Conservation (phyloP, 257 asterid genomes). For the Henckelia pumila region DNA sequence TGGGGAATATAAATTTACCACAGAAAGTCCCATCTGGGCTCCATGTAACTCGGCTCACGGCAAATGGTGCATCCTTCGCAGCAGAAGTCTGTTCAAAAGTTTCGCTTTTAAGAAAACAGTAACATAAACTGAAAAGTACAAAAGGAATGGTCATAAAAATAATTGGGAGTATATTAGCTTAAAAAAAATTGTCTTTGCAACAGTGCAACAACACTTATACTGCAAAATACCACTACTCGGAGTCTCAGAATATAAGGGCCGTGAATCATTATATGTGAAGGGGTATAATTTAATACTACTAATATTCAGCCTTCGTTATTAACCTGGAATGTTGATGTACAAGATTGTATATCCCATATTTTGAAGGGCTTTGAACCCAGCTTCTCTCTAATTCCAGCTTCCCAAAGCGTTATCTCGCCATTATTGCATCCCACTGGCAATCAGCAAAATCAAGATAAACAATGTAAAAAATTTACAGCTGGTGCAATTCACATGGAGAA, state of each 20-base stretch:
- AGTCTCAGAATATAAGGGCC: neutral
- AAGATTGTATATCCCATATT: conserved; percentile 77
- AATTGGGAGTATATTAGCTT: neutral
- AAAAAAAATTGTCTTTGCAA: too few relatives aligned
- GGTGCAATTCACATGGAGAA: neutral
- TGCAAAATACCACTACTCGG: too few relatives aligned
- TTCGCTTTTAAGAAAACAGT: conserved; percentile 27
- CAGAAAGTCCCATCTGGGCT: conserved; percentile 88
- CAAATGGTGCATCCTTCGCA: conserved; percentile 82
- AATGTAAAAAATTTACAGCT: conserved; percentile 6
- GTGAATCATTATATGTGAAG: neutral
- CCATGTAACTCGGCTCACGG: conserved; percentile 89
- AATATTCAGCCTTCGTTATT: conserved; percentile 3
- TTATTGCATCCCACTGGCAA: conserved; percentile 78
- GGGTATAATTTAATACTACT: neutral
- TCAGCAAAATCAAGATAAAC: conserved; percentile 10
- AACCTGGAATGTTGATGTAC: conserved; percentile 81
- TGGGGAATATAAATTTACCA: conserved; percentile 46
- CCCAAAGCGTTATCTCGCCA: conserved; percentile 94
- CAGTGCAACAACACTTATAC: too few relatives aligned
- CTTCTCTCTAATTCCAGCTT: conserved; percentile 80
- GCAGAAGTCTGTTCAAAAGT: conserved; percentile 70
- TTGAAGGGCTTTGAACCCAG: conserved; percentile 77
- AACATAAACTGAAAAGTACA: conserved; percentile 1
- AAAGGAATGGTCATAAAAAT: neutral